Evolutionary conservation across 345 rosid genomes (phyloP), one percentile per base, ranked within the genome.

Genomic region (Psidium friedrichsthalianum): DNA sequence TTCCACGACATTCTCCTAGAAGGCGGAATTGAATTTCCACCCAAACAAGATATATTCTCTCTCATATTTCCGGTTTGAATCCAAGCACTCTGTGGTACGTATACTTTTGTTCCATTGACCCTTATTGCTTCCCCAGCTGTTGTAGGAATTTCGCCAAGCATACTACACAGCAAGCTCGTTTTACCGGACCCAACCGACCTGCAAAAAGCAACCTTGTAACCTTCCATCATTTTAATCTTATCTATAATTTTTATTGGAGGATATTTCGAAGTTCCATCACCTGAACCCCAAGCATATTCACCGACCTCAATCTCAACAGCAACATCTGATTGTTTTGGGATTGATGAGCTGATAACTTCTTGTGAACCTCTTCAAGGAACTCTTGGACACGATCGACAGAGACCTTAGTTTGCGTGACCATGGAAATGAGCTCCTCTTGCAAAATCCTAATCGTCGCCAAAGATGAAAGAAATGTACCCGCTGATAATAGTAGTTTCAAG

Each of bases 41-140:
- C 99, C 99, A 85, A 96, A 94, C 88, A 95, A 51, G 56, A 96
- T 91, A n/a, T n/a, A 74, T 96, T 96, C 83, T 93, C 97, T 88
- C 91, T 91, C 12, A 95, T 88, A 44, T 92, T 95, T 36, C 99
- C 69, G 36, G 36, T 36, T 36, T 36, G 47, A 44, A 44, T 44
- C 47, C 47, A 44, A 44, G 47, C 47, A 44, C 47, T 44, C 47
- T 44, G 47, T 44, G 47, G 47, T 44, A 44, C 47, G 47, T 44
- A 6, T 44, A 6, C 47, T 44, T 44, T 44, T 44, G 47, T 44
- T 44, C 47, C 47, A 44, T 44, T 44, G 47, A 5, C 47, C 6
- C 47, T 44, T 44, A 44, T 6, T 44, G 85, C 92, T 15, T 88
- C 92, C 83, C 96, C 95, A 74, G 93, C 88, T 76, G 87, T 91